Percentiles rank a stretch among this genome's conserved stretches.
phyloP scores from a whole-genome alignment of 2,329 filamentous ascomycete species.

The Colletotrichum trifolii region DNA sequence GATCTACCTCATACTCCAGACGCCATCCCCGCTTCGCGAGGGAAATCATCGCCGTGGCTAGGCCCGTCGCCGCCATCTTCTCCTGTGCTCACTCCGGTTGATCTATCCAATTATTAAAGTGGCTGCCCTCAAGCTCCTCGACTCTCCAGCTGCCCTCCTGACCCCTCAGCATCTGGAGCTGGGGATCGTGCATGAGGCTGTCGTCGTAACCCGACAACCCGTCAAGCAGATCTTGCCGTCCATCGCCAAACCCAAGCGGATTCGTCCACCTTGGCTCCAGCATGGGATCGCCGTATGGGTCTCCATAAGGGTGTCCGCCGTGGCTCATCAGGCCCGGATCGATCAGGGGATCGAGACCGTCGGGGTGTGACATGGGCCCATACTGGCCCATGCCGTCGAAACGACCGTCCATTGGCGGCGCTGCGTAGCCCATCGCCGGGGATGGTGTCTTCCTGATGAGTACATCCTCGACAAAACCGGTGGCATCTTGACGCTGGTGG shows the following conservation, averaged over 20 bases:
- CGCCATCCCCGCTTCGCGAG: neutral
- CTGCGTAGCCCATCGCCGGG: constrained; percentile 40
- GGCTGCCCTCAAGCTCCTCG: constrained; percentile 45
- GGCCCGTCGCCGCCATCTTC: neutral
- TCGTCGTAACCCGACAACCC: constrained; percentile 39
- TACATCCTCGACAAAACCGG: constrained; percentile 44
- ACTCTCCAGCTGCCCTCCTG: constrained; percentile 49
- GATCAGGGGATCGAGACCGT: constrained; percentile 38
- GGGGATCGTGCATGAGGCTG: constrained; percentile 36
- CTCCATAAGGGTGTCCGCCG: constrained; percentile 33
- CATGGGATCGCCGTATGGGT: constrained; percentile 31
- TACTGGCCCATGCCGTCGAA: constrained; percentile 37
- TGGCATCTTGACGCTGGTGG: constrained; percentile 41
- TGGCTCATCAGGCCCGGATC: constrained; percentile 35
- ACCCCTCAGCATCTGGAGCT: constrained; percentile 45
- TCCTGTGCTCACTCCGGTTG: constrained; percentile 40
- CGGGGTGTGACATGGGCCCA: constrained; percentile 30
- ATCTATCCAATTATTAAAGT: constrained; percentile 47
- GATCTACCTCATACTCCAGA: constrained; percentile 8
- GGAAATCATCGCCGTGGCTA: neutral
- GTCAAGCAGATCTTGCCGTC: constrained; percentile 34
- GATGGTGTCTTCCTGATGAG: constrained; percentile 49
- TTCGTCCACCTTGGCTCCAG: constrained; percentile 34
- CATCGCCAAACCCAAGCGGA: constrained; percentile 27
- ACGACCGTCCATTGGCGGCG: constrained; percentile 30